These are phyloP conservation scores for Ehretia macrophylla DNA, from an alignment of 257 asterid genomes.

Conservation along the genomic window DNA sequence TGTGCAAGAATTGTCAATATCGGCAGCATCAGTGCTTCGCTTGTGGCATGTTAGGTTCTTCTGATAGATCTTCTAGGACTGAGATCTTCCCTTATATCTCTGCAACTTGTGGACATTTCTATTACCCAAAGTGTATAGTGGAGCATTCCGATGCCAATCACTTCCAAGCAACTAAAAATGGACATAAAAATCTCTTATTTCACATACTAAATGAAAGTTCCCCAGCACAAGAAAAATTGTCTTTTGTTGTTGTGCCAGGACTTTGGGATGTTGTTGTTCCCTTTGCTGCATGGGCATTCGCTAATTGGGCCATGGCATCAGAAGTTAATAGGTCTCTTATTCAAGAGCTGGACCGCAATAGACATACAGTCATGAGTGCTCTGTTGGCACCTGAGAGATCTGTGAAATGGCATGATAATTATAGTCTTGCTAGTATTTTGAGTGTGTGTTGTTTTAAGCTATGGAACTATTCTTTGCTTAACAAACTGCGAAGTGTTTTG, in stretches of 20 bases:
- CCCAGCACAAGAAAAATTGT: conserved; percentile 35
- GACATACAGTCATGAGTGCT: too few species aligned
- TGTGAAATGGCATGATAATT: too few species aligned
- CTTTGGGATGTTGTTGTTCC: conserved; percentile 99
- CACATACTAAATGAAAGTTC: conserved; percentile 46
- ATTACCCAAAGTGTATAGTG: conserved; percentile 61
- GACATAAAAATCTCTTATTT: conserved; percentile 36
- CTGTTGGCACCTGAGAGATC: too few species aligned
- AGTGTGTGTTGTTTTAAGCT: too few species aligned
- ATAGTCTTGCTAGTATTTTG: too few species aligned
- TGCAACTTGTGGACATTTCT: conserved; percentile 77
- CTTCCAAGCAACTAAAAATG: conserved; percentile 23
- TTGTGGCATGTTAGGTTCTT: conserved; percentile 65
- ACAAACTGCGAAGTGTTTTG: too few species aligned
- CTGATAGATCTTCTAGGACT: conserved; percentile 52
- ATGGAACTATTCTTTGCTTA: too few species aligned
- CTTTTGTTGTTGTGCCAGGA: conserved; percentile 83
- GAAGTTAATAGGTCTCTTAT: too few species aligned
- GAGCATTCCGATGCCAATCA: conserved; percentile 37
- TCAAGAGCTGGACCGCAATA: too few species aligned
- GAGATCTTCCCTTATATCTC: conserved; percentile 75
- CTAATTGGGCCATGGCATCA: too few species aligned
- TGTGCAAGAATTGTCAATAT: conserved; percentile 62
- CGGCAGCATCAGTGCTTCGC: conserved; percentile 62
- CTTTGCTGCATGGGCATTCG: too few species aligned